These are phyloP conservation scores for Taiozyma onychis DNA, from an alignment of 1,139 yeast genomes.

Conservation along the genomic window DNA sequence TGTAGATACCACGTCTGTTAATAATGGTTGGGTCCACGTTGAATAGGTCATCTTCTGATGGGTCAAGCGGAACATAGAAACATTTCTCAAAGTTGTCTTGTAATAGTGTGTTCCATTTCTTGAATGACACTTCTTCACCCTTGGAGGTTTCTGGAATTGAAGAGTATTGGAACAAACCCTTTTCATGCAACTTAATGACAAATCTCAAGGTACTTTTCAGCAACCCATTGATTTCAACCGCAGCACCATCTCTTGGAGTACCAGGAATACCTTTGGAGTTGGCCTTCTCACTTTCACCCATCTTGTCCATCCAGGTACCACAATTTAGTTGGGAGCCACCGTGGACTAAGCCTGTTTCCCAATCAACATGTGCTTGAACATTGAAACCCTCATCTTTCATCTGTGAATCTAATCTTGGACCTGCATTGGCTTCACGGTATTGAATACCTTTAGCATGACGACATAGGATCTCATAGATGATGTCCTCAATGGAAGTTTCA, in stretches of 20 bases:
- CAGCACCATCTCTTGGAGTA: constrained; percentile 97
- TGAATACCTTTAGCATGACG: constrained; percentile 87
- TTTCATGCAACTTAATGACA: constrained; percentile 51
- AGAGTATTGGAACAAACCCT: constrained; percentile 50
- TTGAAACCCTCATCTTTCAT: constrained; percentile 93
- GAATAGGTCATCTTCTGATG: constrained; percentile 48
- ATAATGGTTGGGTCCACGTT: constrained; percentile 60
- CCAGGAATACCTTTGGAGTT: constrained; percentile 89
- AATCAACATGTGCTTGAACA: constrained; percentile 74
- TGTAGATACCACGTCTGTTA: constrained; percentile 90
- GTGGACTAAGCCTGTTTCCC: constrained; percentile 81
- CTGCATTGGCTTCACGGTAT: constrained; percentile 95
- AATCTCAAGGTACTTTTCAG: constrained; percentile 80
- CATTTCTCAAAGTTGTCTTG: constrained; percentile 72
- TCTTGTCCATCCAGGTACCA: constrained; percentile 99
- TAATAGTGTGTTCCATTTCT: constrained; percentile 67
- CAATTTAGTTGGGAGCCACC: constrained; percentile 94
- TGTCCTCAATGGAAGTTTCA: constrained; percentile 63
- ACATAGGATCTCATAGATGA: constrained; percentile 71
- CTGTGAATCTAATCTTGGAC: constrained; percentile 79
- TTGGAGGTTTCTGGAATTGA: constrained; percentile 17
- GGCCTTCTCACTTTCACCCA: constrained; percentile 91
- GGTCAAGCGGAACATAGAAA: constrained; percentile 66
- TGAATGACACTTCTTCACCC: constrained; percentile 47
- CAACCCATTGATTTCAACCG: constrained; percentile 85